Evolutionary conservation across 2,329 filamentous ascomycete genomes (phyloP).

Genomic region (Biscogniauxia mediterranea): DNA sequence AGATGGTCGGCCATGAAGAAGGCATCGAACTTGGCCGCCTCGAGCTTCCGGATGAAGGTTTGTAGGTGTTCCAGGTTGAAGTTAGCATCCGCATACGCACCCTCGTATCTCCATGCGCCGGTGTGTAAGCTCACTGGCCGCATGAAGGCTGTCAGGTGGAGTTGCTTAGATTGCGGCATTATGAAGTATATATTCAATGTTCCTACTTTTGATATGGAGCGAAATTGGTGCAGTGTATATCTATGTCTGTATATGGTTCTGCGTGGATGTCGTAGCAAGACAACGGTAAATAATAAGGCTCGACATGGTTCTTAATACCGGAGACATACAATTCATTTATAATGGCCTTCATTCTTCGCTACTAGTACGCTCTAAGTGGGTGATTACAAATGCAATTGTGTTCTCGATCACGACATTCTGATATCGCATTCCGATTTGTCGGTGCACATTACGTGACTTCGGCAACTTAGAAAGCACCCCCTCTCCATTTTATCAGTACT

Average conservation of each 20-base stretch:
- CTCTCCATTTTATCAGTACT: neutral
- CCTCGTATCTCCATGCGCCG: conserved; percentile 56
- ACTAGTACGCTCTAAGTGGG: neutral
- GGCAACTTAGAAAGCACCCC: neutral
- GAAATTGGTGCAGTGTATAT: neutral
- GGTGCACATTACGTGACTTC: neutral
- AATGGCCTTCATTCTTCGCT: neutral
- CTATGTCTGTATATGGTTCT: neutral
- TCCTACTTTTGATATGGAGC: neutral
- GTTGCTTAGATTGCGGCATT: conserved; percentile 28
- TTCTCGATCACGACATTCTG: neutral
- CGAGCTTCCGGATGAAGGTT: conserved; percentile 52
- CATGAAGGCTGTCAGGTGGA: conserved; percentile 60
- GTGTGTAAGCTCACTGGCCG: conserved; percentile 55
- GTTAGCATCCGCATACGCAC: conserved; percentile 54
- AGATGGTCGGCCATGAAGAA: conserved; percentile 58
- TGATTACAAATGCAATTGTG: neutral
- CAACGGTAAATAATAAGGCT: neutral
- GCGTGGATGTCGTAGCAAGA: neutral
- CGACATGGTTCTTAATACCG: neutral
- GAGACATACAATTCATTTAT: neutral
- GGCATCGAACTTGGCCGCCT: conserved; percentile 53
- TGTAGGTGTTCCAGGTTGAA: conserved; percentile 55
- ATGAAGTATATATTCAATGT: neutral
- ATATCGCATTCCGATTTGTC: neutral